Evolutionary conservation across 345 rosid species (phyloP).

Genomic region (Arabidopsis suecica): DNA sequence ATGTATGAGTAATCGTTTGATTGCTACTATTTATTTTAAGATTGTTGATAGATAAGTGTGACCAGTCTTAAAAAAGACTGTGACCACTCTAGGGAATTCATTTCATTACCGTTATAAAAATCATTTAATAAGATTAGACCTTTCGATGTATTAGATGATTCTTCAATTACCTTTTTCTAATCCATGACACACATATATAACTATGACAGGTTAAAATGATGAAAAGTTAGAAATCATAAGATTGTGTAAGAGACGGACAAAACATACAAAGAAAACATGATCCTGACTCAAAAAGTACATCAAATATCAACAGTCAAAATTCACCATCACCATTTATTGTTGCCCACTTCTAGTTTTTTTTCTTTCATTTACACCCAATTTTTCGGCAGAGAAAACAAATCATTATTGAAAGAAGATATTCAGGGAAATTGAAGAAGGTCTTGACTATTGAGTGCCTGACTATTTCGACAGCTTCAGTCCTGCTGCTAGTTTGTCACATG

Average conservation of each 20-base stretch:
- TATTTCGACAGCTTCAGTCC: constrained; percentile 40
- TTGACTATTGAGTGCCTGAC: constrained; percentile 30
- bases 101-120: constrained; percentile 28
- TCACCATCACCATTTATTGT: constrained; percentile 43
- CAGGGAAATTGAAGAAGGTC: constrained; percentile 7
- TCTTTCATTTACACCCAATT: constrained; percentile 10
- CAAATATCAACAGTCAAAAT: constrained; percentile 33
- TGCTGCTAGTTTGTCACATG: constrained; percentile 47
- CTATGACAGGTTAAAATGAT: constrained; percentile 20
- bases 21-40: constrained; percentile 31
- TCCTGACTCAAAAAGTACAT: constrained; percentile 32
- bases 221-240: constrained; percentile 41
- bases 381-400: constrained; percentile 1
- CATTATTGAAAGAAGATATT: constrained; percentile 25
- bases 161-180: constrained; percentile 28
- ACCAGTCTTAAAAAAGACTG: constrained; percentile 19
- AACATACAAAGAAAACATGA: constrained; percentile 37
- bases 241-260: constrained; percentile 42
- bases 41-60: constrained; percentile 34
- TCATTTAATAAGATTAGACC: constrained; percentile 34
- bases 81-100: constrained; percentile 33
- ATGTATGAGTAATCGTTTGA: constrained; percentile 4
- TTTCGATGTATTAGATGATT: constrained; percentile 32
- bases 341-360: constrained; percentile 22
- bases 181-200: constrained; percentile 16